phyloP scores from a whole-genome alignment of 1,284 basidiomycete species.

The Athelia sp. region DNA sequence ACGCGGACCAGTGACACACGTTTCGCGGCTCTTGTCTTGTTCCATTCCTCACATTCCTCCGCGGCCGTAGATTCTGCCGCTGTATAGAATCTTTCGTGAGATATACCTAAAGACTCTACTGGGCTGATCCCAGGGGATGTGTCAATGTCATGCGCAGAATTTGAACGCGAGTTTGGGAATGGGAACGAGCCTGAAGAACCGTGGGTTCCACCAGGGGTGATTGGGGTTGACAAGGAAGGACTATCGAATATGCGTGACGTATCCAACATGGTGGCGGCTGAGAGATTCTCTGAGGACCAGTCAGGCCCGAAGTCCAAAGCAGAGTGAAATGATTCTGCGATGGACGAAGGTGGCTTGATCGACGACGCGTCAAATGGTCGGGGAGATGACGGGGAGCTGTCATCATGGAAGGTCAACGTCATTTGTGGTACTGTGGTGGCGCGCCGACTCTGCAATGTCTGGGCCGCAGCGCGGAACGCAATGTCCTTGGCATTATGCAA shows the following conservation, averaged over 20 bases:
- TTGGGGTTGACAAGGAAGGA: constrained; percentile 13
- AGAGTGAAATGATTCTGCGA: constrained; percentile 59
- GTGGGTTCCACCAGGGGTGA: constrained; percentile 10
- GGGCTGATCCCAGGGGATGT: not conserved
- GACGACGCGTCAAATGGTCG: constrained; percentile 9
- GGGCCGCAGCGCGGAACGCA: constrained; percentile 68
- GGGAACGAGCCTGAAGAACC: constrained; percentile 10
- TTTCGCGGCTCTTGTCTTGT: constrained; percentile 77
- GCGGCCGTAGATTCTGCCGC: constrained; percentile 34
- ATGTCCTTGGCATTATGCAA: constrained; percentile 65
- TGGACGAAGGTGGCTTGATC: constrained; percentile 32
- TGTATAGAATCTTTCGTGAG: constrained; percentile 43
- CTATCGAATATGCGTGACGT: constrained; percentile 33
- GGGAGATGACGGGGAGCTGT: constrained; percentile 19
- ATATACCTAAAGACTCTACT: not conserved
- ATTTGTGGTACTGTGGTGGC: constrained; percentile 33
- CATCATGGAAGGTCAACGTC: constrained; percentile 37
- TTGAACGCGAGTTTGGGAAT: constrained; percentile 17
- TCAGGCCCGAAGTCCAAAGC: constrained; percentile 52
- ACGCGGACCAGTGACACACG: constrained; percentile 76
- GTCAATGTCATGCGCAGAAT: constrained; percentile 4
- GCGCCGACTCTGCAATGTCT: constrained; percentile 49
- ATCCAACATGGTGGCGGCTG: constrained; percentile 24
- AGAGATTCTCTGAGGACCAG: constrained; percentile 37
- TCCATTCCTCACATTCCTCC: constrained; percentile 80